phyloP scores from a whole-genome alignment of 805 yeast genomes.

The Ogataea allantospora region DNA sequence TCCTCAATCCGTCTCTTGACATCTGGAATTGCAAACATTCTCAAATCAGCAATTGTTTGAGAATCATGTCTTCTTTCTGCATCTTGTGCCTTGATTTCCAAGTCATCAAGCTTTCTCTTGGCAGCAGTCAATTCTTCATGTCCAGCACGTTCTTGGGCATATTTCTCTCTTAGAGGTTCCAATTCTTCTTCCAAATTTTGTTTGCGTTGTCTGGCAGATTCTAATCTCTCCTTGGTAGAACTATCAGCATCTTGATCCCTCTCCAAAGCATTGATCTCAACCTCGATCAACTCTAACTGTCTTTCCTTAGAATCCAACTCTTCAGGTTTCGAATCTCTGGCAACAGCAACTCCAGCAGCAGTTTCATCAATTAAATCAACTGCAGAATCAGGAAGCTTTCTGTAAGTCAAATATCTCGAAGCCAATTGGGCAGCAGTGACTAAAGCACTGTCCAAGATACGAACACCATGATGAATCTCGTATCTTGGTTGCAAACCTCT shows the following conservation, averaged over 20 bases:
- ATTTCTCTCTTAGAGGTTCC: slow-evolving; percentile 81
- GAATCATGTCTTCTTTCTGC: slow-evolving; percentile 97
- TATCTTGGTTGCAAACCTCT: slow-evolving; percentile 95
- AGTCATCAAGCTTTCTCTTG: slow-evolving; percentile 86
- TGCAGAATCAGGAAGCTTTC: slow-evolving; percentile 96
- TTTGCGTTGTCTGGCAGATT: slow-evolving; percentile 71
- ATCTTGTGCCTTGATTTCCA: slow-evolving; percentile 88
- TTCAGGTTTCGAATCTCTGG: slow-evolving; percentile 97
- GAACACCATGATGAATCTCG: slow-evolving; percentile 96
- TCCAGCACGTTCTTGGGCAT: slow-evolving; percentile 82
- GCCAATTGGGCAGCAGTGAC: slow-evolving; percentile 95
- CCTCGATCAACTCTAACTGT: slow-evolving; percentile 85
- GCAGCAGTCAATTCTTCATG: slow-evolving; percentile 88
- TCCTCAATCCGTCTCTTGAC: slow-evolving; percentile 70
- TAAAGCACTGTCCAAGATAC: slow-evolving; percentile 90
- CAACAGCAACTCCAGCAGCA: slow-evolving; percentile 96
- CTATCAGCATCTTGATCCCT: slow-evolving; percentile 87
- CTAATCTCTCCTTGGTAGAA: slow-evolving; percentile 82
- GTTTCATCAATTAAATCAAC: slow-evolving; percentile 95
- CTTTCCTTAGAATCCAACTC: slow-evolving; percentile 93
- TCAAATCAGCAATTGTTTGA: slow-evolving; percentile 90
- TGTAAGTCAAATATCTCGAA: slow-evolving; percentile 88
- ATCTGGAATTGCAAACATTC: slow-evolving; percentile 97
- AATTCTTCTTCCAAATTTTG: slow-evolving; percentile 84
- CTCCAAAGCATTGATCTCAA: slow-evolving; percentile 94